Evolutionary conservation across 352 stramenopile species (phyloP).

Genomic region (Phytophthora parvispora): DNA sequence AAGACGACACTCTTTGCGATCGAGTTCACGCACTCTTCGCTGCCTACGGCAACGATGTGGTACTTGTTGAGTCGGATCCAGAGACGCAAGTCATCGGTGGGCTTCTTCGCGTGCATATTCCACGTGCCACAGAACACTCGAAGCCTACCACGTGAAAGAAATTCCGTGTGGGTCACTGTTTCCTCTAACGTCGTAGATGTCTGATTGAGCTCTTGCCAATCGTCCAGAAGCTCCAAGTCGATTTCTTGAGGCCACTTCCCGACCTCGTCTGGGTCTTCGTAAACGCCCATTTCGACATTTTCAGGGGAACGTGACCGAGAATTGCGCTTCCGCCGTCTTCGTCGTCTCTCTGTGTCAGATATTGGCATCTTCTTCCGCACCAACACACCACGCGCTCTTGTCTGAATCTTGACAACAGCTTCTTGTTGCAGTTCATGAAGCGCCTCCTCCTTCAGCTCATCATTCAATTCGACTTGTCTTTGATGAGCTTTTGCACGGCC

Average conservation of each 20-base stretch:
- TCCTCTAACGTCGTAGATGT: slow-evolving; percentile 25
- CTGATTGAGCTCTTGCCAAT: slow-evolving; percentile 66
- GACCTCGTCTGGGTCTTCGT: slow-evolving; percentile 33
- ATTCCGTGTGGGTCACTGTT: slow-evolving; percentile 41
- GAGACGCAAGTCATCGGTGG: slow-evolving; percentile 59
- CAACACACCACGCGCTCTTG: slow-evolving; percentile 45
- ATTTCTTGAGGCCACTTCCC: slow-evolving; percentile 63
- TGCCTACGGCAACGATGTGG: slow-evolving; percentile 91
- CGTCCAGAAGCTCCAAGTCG: slow-evolving; percentile 55
- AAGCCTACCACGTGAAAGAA: slow-evolving; percentile 55
- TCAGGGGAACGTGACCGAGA: not conserved
- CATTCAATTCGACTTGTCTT: slow-evolving; percentile 32
- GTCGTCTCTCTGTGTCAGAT: slow-evolving; percentile 20
- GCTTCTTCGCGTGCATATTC: slow-evolving; percentile 89
- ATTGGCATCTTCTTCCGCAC: slow-evolving; percentile 33
- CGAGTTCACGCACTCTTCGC: slow-evolving; percentile 95
- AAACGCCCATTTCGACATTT: slow-evolving; percentile 10
- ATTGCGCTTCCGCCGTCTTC: slow-evolving; percentile 7
- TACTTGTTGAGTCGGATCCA: slow-evolving; percentile 87
- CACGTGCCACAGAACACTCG: slow-evolving; percentile 87
- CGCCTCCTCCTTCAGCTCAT: slow-evolving; percentile 55
- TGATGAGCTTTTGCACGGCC: slow-evolving; percentile 32
- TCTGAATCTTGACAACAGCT: slow-evolving; percentile 53
- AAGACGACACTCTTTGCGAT: slow-evolving; percentile 96
- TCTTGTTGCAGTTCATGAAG: slow-evolving; percentile 47